Evolutionary conservation across 495 filamentous ascomycete genomes (phyloP), one percentile per base, ranked within the genome.

Genomic region (Xylaria telfairii): DNA sequence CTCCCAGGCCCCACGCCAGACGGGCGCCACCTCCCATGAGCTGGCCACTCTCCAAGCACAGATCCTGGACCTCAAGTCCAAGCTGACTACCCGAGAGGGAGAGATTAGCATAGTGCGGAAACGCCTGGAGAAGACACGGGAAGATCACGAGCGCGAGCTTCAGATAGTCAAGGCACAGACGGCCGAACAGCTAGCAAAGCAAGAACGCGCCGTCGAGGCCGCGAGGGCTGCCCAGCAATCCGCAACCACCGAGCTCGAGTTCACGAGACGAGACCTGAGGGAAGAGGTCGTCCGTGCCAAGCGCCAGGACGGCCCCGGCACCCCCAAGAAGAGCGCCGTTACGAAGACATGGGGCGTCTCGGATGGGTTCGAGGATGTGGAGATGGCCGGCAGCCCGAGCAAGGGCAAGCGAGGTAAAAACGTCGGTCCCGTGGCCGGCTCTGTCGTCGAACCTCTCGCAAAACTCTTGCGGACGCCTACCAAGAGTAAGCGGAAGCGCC

Each of bases 361-460:
- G 15, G 87, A 89, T 70, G 87, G 87, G 0, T 89, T 89, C 63
- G 85, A 88, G 59, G 84, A 86, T 51, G 78, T 86, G 26, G 87
- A 88, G 74, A 79, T 87, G 41, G 70, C 80, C 13, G 71, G 67
- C 9, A 86, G 84, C 51, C 84, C 83, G 0, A 82, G 77, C 68
- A 83, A 84, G 68, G 78, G 77, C 2, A 74, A 80, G 47, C 76
- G 80, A 60, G 68, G 75, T 26, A 81, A 77, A 60, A 79, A 79
- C 53, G 47, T 65, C 0, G 79, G 75, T 8, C 75, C 83, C 0
- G 69, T 82, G 37, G 75, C 81, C 7, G 77, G 79, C 19, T 76
- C 81, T 10, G 61, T 81, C 12, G 70, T 65, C 9, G 84, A 85
- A 68, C 73, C 76, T n/a, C 49, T 71, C 3, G 26, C 62, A 9